Evolutionary conservation across 2,329 filamentous ascomycete genomes (phyloP).

Genomic region (Clarireedia sp.): DNA sequence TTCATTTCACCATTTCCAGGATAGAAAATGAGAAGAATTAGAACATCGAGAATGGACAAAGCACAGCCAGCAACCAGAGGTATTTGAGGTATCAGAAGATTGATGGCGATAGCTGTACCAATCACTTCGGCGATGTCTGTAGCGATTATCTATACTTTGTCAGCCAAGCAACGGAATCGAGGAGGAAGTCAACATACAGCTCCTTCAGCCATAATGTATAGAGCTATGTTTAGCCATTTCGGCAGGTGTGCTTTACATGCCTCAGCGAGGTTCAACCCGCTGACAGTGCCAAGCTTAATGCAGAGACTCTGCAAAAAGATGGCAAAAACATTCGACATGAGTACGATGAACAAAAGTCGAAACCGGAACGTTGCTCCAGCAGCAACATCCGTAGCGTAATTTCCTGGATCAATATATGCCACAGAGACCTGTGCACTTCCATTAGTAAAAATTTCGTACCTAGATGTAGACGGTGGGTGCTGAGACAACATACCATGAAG

Average conservation of each 20-base stretch:
- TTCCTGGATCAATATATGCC: constrained; percentile 38
- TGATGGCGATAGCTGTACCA: constrained; percentile 62
- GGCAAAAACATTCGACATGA: constrained; percentile 50
- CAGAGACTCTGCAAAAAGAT: constrained; percentile 50
- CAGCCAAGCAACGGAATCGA: constrained; percentile 5
- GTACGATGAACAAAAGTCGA: constrained; percentile 46
- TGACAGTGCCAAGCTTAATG: constrained; percentile 48
- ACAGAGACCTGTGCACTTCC: constrained; percentile 26
- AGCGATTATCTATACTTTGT: constrained; percentile 40
- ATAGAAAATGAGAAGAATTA: constrained; percentile 61
- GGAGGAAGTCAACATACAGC: constrained; percentile 29
- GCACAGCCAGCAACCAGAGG: constrained; percentile 62
- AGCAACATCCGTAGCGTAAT: constrained; percentile 50
- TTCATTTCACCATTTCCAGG: constrained; percentile 48
- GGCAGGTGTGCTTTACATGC: constrained; percentile 42
- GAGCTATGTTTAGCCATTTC: constrained; percentile 43
- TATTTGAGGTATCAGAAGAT: constrained; percentile 54
- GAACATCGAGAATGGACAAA: constrained; percentile 59
- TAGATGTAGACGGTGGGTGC: not conserved
- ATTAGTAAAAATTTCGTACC: constrained; percentile 2
- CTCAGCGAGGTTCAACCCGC: constrained; percentile 45
- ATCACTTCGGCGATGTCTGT: constrained; percentile 55
- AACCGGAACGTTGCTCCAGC: constrained; percentile 47
- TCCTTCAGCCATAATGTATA: constrained; percentile 47
- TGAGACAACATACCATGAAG: constrained; percentile 23